Evolutionary conservation across 2,329 filamentous ascomycete genomes (phyloP), one percentile per base, ranked within the genome.

Genomic region (Hansfordia pulvinata): DNA sequence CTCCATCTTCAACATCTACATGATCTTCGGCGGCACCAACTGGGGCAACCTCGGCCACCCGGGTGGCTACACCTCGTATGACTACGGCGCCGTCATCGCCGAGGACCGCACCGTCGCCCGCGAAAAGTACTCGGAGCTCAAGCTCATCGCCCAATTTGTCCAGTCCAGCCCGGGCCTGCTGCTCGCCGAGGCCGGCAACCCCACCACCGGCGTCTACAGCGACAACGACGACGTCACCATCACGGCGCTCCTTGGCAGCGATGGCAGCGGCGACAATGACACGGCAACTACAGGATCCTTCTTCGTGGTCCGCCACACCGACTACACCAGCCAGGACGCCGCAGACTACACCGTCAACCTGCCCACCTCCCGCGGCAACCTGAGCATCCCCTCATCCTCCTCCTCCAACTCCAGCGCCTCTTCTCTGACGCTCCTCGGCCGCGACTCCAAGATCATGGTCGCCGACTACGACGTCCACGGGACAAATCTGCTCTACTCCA

Each of bases 11-110:
- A 85, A 75, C 37, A 42, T 83, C 2, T 86, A 85, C 46, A 86
- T 86, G 81, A 74, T 66, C 1, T 81, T 65, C 36, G 82, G 82
- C 10, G 82, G 81, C 5, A 86, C 81, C 0, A 90, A 88, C 44
- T 88, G 81, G 82, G 81, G 81, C 0, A 86, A 84, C 34, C 49
- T 83, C 4, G 77, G 80, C 0, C 70, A 83, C 36, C 63, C 75
- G 8, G 74, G 71, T 8, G 71, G 64, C 3, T 75, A 75, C 33
- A 73, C 66, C 0, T 65, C 61, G 0, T 68, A 69, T 25, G 65
- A 70, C 32, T 70, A 69, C 26, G 63, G 56, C 6, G 54, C 60
- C 6, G 56, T 62, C 6, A 82, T 88, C 27, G 62, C 64, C 2
- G 82, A 90, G 42, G 72, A 80, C 21, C 64, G 81, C 14, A 64